A percentile compares a stretch with the other conserved stretches of the same genome.
Evolutionary conservation across 2,329 filamentous ascomycete species (phyloP).

Genomic region (Apiospora pterosperma): DNA sequence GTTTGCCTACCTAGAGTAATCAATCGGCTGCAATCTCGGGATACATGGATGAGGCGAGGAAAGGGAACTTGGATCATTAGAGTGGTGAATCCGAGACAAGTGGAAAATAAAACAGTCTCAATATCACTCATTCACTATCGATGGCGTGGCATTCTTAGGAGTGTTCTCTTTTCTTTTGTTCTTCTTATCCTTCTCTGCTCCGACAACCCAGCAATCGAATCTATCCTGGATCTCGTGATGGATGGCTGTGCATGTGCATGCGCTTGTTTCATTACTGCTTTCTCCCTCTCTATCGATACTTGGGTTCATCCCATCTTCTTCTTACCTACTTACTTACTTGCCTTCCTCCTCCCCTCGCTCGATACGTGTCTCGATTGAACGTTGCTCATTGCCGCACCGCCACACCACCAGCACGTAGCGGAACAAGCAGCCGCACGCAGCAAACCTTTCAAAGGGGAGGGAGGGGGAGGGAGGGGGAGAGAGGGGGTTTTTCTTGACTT

Average conservation of each 20-base stretch:
- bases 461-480: too few relatives aligned
- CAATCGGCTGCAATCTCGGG: background rate
- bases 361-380: background rate
- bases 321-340: too few relatives aligned
- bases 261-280: too few relatives aligned
- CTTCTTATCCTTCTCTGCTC: too few relatives aligned
- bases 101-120: background rate
- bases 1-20: background rate
- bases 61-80: background rate
- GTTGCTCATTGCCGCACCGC: background rate
- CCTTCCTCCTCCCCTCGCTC: background rate
- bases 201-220: too few relatives aligned
- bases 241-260: too few relatives aligned
- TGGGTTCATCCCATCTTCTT: background rate
- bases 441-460: background rate
- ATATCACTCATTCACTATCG: too few relatives aligned
- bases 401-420: too few relatives aligned
- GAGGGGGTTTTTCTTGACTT: background rate
- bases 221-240: too few relatives aligned
- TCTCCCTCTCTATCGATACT: too few relatives aligned
- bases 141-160: background rate
- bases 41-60: background rate
- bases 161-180: background rate
- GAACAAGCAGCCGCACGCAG: background rate
- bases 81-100: background rate